Base-by-base conservation (phyloP, 768 basidiomycete species). In the Tephrocybe sp. region DNA sequence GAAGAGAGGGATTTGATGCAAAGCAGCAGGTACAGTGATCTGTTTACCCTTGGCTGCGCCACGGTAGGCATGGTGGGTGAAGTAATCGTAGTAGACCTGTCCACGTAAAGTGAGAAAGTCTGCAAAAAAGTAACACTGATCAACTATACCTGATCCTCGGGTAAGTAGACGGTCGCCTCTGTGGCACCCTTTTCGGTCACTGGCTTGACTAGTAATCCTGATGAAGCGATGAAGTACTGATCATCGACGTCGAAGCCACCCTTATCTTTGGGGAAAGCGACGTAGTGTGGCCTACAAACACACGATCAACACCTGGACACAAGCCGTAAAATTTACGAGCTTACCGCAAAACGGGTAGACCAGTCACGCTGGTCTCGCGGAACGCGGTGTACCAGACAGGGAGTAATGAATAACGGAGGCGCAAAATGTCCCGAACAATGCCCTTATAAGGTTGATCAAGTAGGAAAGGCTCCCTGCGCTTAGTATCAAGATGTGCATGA, bases 381-480 rank as follows among this genome's bases (percentile, higher is more conserved):
- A 98, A 97, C 2, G 91, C 91, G n/a, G 91, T 97, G 66, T 99
- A 99, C 94, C 95, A 97, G 13, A 94, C 76, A 0, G 93, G 91
- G 22, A 99, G 70, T 70, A 97, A 78, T 31, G 79, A 75, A 67
- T 99, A 98, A 38, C 97, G 73, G 48, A 97, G 70, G 21, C 86
- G 79, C 41, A 99, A 71, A 44, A 85, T 77, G 54, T 91, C 84
- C 30, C 86, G 82, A 37, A 97, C 68, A 42, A 92, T 86, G 29
- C 80, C 75, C 72, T 89, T 91, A 74, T 90, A 87, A 3, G 94
- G 94, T 58, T 97, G 86, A 10, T 92, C 91, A 42, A 88, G 78
- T 0, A 98, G 76, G 76, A 86, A 99, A 1, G 95, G 95, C 68
- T 99, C 97, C 33, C 97, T 86, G 36, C 97, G 85, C 71, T 97